These are phyloP conservation scores for Phoenix dactylifera DNA, from an alignment of 176 grass and related monocot species.

Conservation along the genomic window DNA sequence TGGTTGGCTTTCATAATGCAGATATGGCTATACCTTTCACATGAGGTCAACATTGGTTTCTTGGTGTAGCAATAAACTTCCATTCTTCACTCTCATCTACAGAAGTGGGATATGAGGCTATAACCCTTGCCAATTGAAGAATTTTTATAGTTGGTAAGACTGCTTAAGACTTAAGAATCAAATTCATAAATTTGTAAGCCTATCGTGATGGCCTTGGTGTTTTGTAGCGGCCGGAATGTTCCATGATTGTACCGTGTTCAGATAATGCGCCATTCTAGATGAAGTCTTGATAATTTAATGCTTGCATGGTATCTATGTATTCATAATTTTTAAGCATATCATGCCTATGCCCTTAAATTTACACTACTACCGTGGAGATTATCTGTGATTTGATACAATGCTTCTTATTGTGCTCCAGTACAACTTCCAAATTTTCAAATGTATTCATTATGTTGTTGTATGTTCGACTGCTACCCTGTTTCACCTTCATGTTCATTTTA, in stretches of 20 bases:
- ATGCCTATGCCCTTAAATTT: no score
- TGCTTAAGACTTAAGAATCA: conserved; percentile 14
- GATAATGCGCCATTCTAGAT: conserved; percentile 4
- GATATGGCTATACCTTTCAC: conserved; percentile 17
- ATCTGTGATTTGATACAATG: no score
- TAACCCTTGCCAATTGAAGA: conserved; percentile 17
- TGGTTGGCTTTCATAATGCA: conserved; percentile 35
- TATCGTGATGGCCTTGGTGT: conserved; percentile 5
- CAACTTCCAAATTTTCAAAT: no score
- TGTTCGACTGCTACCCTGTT: no score
- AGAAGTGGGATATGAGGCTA: conserved; percentile 14
- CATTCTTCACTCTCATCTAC: conserved; percentile 20
- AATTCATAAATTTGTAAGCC: conserved; percentile 11
- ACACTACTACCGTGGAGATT: no score
- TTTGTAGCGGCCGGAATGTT: conserved; percentile 1
- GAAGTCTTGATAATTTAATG: background rate
- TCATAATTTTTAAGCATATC: background rate
- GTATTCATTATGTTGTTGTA: no score
- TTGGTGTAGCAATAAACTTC: conserved; percentile 14
- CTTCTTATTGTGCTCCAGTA: no score
- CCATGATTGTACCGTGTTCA: background rate
- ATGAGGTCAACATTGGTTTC: conserved; percentile 22
- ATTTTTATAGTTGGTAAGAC: conserved; percentile 24
- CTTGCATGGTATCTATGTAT: background rate
- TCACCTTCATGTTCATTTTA: no score